Evolutionary conservation across 805 yeast genomes (phyloP).

Genomic region (Candida awuae): DNA sequence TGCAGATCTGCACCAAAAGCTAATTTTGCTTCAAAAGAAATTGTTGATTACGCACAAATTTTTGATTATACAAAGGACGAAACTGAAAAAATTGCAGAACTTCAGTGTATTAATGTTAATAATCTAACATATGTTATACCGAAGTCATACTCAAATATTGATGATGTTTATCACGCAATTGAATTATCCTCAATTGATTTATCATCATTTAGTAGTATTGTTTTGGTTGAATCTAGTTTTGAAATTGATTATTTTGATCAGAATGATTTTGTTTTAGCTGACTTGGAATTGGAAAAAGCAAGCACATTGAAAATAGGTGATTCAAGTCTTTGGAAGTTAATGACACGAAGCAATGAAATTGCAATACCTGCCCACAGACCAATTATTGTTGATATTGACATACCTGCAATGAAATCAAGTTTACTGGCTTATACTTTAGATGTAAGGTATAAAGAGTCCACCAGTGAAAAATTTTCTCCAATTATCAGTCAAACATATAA

Average conservation of each 20-base stretch:
- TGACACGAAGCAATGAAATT: slow-evolving; percentile 31
- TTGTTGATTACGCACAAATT: slow-evolving; percentile 15
- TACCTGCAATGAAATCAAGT: slow-evolving; percentile 55
- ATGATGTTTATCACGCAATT: slow-evolving; percentile 41
- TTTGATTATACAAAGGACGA: slow-evolving; percentile 33
- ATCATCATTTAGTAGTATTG: slow-evolving; percentile 39
- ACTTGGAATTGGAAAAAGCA: slow-evolving; percentile 24
- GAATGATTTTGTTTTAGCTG: slow-evolving; percentile 33
- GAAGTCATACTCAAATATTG: slow-evolving; percentile 48
- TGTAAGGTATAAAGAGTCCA: slow-evolving; percentile 23
- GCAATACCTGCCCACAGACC: slow-evolving; percentile 38
- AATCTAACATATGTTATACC: slow-evolving; percentile 40
- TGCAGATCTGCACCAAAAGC: slow-evolving; percentile 22
- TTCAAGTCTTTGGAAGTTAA: slow-evolving; percentile 30
- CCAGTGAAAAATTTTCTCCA: slow-evolving; percentile 41
- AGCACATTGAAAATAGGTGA: slow-evolving; percentile 25
- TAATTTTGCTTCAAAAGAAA: background rate
- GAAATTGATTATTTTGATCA: slow-evolving; percentile 7
- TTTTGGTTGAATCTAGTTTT: slow-evolving; percentile 34
- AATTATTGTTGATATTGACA: slow-evolving; percentile 38
- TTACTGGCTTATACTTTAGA: slow-evolving; percentile 42
- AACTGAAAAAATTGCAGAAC: slow-evolving; percentile 30
- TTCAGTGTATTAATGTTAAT: slow-evolving; percentile 41
- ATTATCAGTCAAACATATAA: slow-evolving; percentile 58
- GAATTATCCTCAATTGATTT: slow-evolving; percentile 34